phyloP scores from a whole-genome alignment of 2,329 filamentous ascomycete species.

The Trichoderma sp. region DNA sequence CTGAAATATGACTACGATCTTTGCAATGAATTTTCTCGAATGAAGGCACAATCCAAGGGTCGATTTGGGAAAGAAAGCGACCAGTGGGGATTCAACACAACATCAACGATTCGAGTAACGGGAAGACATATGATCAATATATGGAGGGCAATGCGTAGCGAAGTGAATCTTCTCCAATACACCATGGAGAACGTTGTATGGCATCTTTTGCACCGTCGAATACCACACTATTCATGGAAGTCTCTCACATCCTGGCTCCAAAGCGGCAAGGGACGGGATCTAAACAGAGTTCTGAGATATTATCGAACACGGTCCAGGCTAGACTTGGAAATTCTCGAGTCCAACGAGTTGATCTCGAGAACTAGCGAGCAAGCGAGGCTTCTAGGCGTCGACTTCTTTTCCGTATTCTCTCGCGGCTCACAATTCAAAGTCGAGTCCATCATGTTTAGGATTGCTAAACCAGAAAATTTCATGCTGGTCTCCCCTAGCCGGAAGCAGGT shows the following conservation, averaged over 20 bases:
- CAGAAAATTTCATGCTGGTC: slow-evolving; percentile 88
- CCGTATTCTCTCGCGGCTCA: slow-evolving; percentile 90
- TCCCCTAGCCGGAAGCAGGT: slow-evolving; percentile 93
- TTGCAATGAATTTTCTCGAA: slow-evolving; percentile 87
- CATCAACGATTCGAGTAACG: slow-evolving; percentile 88
- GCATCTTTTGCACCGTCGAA: slow-evolving; percentile 82
- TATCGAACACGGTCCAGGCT: slow-evolving; percentile 76
- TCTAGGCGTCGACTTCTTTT: slow-evolving; percentile 94
- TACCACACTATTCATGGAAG: slow-evolving; percentile 83
- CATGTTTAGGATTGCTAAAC: slow-evolving; percentile 98
- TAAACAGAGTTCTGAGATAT: slow-evolving; percentile 77
- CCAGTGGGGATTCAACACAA: slow-evolving; percentile 91
- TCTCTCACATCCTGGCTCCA: slow-evolving; percentile 83
- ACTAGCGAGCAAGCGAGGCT: slow-evolving; percentile 94
- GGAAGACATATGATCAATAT: slow-evolving; percentile 96
- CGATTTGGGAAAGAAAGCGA: slow-evolving; percentile 85
- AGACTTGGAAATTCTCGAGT: slow-evolving; percentile 87
- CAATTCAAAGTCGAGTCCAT: slow-evolving; percentile 99
- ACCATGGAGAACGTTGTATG: slow-evolving; percentile 96
- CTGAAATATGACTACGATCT: slow-evolving; percentile 88
- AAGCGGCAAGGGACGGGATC: slow-evolving; percentile 67
- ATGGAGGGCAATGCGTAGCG: slow-evolving; percentile 93
- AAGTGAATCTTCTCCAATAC: slow-evolving; percentile 89
- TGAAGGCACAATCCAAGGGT: slow-evolving; percentile 81
- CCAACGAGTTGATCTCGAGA: slow-evolving; percentile 83